phyloP scores from a whole-genome alignment of 1,284 basidiomycete species.

The Rhodotorula sp. region DNA sequence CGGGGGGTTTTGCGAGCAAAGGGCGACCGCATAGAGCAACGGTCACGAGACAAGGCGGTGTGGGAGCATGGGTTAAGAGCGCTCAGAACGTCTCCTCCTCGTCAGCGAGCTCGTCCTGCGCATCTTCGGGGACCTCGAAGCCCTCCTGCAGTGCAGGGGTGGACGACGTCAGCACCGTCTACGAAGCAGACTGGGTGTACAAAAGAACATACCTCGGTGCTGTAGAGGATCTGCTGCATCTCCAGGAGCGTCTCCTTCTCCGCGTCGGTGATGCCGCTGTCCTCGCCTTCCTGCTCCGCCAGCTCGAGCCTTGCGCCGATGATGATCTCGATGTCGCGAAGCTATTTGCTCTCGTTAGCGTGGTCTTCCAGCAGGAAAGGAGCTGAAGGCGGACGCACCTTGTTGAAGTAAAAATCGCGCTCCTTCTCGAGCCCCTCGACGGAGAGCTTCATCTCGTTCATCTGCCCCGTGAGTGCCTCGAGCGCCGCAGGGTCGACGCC shows the following conservation, averaged over 20 bases:
- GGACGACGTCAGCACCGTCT: no score
- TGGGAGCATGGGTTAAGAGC: not conserved
- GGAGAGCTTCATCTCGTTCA: conserved; percentile 78
- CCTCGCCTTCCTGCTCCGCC: conserved; percentile 31
- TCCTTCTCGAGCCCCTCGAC: conserved; percentile 65
- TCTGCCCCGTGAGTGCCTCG: conserved; percentile 69
- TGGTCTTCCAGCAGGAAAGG: not conserved
- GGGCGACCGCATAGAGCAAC: no score
- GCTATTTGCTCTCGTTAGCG: no score
- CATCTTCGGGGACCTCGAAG: conserved; percentile 68
- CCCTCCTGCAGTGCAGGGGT: no score
- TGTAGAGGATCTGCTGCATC: conserved; percentile 92
- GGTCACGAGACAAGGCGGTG: no score
- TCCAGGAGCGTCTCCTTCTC: conserved; percentile 73
- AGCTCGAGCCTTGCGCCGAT: conserved; percentile 57
- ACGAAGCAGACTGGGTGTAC: no score
- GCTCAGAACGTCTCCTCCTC: conserved; percentile 47
- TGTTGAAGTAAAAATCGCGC: conserved; percentile 93
- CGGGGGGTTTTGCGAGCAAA: not conserved
- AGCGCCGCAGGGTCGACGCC: conserved; percentile 50
- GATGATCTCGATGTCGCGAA: conserved; percentile 93
- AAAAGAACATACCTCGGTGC: conserved; percentile 72
- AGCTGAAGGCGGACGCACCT: conserved; percentile 62
- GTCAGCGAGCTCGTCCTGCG: conserved; percentile 41
- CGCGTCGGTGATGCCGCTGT: conserved; percentile 51